Percentiles rank a stretch among this genome's conserved stretches.
These are phyloP conservation scores for Skeletonema potamos DNA, from an alignment of 108 stramenopile species.

Conservation along the genomic window DNA sequence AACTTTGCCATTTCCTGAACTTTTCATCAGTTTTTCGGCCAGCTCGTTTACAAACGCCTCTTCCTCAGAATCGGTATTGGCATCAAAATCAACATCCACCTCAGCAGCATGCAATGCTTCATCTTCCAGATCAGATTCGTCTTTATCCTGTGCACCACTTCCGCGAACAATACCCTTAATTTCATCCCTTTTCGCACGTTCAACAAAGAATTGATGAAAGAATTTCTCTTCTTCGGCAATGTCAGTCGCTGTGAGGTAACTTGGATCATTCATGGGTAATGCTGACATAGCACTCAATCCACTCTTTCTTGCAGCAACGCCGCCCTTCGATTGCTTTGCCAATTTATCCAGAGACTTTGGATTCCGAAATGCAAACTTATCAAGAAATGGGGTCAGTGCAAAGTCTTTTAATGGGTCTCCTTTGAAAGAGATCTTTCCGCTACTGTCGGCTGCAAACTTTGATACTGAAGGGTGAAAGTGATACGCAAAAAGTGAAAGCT, in stretches of 20 bases:
- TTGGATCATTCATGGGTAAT: slow-evolving; percentile 84
- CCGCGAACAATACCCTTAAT: slow-evolving; percentile 72
- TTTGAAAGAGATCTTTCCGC: slow-evolving; percentile 65
- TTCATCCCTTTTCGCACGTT: slow-evolving; percentile 81
- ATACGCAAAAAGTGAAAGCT: slow-evolving; percentile 70
- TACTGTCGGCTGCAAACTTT: slow-evolving; percentile 75
- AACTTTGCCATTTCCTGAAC: slow-evolving; percentile 60
- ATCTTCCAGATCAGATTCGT: slow-evolving; percentile 52
- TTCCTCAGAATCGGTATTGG: slow-evolving; percentile 79
- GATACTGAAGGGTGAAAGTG: slow-evolving; percentile 97
- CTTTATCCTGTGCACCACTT: slow-evolving; percentile 44
- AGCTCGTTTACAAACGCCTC: slow-evolving; percentile 90
- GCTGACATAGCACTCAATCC: slow-evolving; percentile 41
- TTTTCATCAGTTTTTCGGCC: slow-evolving; percentile 87
- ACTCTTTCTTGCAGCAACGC: slow-evolving; percentile 59
- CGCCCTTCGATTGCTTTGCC: slow-evolving; percentile 34
- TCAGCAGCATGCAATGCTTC: slow-evolving; percentile 58
- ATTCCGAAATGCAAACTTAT: slow-evolving; percentile 98
- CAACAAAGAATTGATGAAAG: slow-evolving; percentile 91
- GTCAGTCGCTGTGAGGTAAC: slow-evolving; percentile 56
- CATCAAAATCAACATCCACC: slow-evolving; percentile 50
- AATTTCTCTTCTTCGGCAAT: slow-evolving; percentile 84
- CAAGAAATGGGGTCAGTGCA: slow-evolving; percentile 87
- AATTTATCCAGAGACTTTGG: slow-evolving; percentile 78
- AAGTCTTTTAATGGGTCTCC: slow-evolving; percentile 98